Conservation (phyloP, 2,329 filamentous ascomycete genomes). For the Talaromyces piceae region DNA sequence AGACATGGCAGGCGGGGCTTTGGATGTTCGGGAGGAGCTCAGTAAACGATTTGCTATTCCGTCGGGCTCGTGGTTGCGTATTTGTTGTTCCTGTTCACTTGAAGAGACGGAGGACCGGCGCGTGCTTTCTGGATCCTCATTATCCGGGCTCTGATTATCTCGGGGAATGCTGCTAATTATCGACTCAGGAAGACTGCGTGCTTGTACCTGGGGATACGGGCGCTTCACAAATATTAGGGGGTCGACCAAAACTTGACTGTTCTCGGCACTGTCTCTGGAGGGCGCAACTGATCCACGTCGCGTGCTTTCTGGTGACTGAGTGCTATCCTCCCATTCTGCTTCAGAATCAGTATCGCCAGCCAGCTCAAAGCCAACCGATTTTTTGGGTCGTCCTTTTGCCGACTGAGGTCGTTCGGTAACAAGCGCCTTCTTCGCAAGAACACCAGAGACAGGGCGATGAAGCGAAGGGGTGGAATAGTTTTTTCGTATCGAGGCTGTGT, state of each 20-base stretch:
- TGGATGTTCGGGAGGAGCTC: conserved; percentile 34
- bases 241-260: conserved; percentile 28
- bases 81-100: conserved; percentile 16
- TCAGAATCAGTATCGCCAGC: conserved; percentile 36
- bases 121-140: conserved; percentile 16
- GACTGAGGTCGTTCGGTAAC: conserved; percentile 26
- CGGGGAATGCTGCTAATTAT: conserved; percentile 24
- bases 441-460: conserved; percentile 30
- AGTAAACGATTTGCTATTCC: conserved; percentile 32
- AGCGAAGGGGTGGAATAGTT: conserved; percentile 39
- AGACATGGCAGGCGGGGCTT: conserved; percentile 42
- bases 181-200: conserved; percentile 32
- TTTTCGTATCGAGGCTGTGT: conserved; percentile 34
- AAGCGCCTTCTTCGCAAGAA: conserved; percentile 33
- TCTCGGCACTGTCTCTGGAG: conserved; percentile 27
- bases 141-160: conserved; percentile 15
- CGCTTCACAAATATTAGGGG: conserved; percentile 36
- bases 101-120: conserved; percentile 12
- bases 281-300: conserved; percentile 37
- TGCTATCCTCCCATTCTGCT: conserved; percentile 43
- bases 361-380: conserved; percentile 41
- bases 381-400: conserved; percentile 33
- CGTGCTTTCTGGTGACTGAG: conserved; percentile 41
- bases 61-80: conserved; percentile 23
- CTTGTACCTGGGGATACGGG: conserved; percentile 31